Evolutionary conservation across 495 filamentous ascomycete species (phyloP).

Genomic region (Cercophora samala): DNA sequence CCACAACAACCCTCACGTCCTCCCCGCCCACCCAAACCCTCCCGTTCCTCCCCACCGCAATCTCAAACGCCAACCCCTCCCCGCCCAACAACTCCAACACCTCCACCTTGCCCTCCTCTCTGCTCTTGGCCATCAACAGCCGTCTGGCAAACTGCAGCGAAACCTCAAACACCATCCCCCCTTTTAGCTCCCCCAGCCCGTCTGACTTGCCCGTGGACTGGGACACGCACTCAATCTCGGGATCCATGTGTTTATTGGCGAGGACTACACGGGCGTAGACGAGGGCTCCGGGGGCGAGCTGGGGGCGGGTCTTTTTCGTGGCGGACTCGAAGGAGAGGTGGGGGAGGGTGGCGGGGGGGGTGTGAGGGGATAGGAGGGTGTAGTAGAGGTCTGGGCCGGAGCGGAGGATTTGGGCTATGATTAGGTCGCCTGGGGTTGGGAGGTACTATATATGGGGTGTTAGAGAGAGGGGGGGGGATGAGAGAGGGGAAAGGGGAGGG

Average conservation of each 20-base stretch:
- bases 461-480: neutral
- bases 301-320: slow-evolving; percentile 85
- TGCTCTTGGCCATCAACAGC: slow-evolving; percentile 62
- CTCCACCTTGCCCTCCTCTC: slow-evolving; percentile 62
- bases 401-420: slow-evolving; percentile 80
- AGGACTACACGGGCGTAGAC: slow-evolving; percentile 81
- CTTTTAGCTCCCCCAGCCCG: slow-evolving; percentile 78
- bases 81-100: slow-evolving; percentile 82
- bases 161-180: slow-evolving; percentile 83
- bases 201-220: slow-evolving; percentile 83
- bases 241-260: slow-evolving; percentile 76
- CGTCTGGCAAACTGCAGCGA: slow-evolving; percentile 76
- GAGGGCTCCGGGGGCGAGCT: slow-evolving; percentile 65
- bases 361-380: slow-evolving; percentile 56
- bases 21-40: slow-evolving; percentile 84
- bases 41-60: slow-evolving; percentile 92
- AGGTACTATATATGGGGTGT: slow-evolving; percentile 64
- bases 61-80: slow-evolving; percentile 74
- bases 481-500: neutral
- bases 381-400: slow-evolving; percentile 72
- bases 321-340: slow-evolving; percentile 89
- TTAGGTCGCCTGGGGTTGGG: slow-evolving; percentile 70
- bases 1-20: slow-evolving; percentile 60
- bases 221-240: slow-evolving; percentile 86
- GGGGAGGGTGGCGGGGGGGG: slow-evolving; percentile 69